Base-by-base conservation (phyloP, 768 basidiomycete genomes). In the Suillus tomentosus region DNA sequence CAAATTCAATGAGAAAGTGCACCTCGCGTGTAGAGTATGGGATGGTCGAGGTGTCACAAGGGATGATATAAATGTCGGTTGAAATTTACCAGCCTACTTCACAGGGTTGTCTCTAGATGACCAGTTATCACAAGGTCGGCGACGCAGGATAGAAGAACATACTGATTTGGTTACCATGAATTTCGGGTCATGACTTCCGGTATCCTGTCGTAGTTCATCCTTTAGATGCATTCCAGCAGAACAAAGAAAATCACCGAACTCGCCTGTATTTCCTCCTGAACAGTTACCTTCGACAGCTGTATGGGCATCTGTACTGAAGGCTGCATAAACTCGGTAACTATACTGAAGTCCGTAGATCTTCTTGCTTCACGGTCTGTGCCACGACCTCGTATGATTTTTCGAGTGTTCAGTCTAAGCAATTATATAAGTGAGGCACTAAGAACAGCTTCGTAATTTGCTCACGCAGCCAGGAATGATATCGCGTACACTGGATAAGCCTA, bases 401-500 rank as follows among this genome's bases (percentile, higher is more conserved):
- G 81, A 3, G 87, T 88, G 73, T 89, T 90, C 42, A 90, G 79
- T 15, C 86, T 87, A 56, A 60, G 60, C 27, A 57, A 53, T 24
- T 61, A 79, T 64, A 48, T 67, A 66, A 22, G 31, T 36, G 27
- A 63, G 51, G n/a, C 31, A 22, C 17, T 27, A 24, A 13, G 24
- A 27, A 19, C 36, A 54, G 22, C 2, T 2, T 27, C n/a, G 47
- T 34, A 22, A 50, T 40, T 50, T 5, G 76, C 84, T 60, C 69
- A 87, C 85, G 88, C 86, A 45, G 88, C 87, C 71, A 89, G 77
- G 73, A 87, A 81, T n/a, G 87, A 88, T 58, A 85, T 82, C 0
- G 82, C 84, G 66, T 88, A 87, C n/a, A 88, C 86, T 87, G 62
- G 39, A 56, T 36, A 13, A 64, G 36, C 56, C 36, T 58, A 53